Evolutionary conservation across 768 basidiomycete genomes (phyloP).

Genomic region (Boletellus emodensis): DNA sequence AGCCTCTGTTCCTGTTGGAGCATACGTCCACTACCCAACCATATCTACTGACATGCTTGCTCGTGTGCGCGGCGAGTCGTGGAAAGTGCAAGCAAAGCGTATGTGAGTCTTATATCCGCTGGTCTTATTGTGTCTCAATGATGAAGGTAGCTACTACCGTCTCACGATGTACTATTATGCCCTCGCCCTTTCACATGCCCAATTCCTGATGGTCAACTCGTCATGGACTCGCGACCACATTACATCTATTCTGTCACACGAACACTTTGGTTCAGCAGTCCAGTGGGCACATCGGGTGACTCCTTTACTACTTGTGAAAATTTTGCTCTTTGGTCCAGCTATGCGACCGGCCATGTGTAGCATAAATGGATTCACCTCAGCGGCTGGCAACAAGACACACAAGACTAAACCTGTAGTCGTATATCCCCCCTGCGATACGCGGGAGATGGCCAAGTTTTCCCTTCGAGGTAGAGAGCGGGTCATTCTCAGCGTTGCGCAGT

Average conservation of each 20-base stretch:
- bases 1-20: conserved; percentile 68
- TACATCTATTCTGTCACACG: conserved; percentile 60
- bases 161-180: conserved; percentile 84
- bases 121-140: background rate
- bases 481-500: conserved; percentile 88
- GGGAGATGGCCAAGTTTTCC: conserved; percentile 56
- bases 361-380: background rate
- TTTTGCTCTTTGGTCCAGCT: conserved; percentile 15
- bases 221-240: conserved; percentile 91
- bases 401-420: conserved; percentile 44
- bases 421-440: conserved; percentile 91
- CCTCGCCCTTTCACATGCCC: conserved; percentile 63
- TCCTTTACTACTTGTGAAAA: conserved; percentile 38
- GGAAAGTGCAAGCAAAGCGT: conserved; percentile 24
- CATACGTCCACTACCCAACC: conserved; percentile 95
- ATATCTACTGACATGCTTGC: conserved; percentile 93
- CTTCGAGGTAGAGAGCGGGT: conserved; percentile 54
- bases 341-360: background rate
- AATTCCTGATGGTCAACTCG: conserved; percentile 90
- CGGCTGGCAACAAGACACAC: background rate
- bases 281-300: conserved; percentile 41
- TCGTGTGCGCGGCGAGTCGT: conserved; percentile 49
- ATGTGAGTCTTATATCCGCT: conserved; percentile 15
- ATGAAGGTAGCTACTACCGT: conserved; percentile 70
- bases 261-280: conserved; percentile 44